Conservation (phyloP, 164 flowering plant genomes). For the Stephania cephalantha region DNA sequence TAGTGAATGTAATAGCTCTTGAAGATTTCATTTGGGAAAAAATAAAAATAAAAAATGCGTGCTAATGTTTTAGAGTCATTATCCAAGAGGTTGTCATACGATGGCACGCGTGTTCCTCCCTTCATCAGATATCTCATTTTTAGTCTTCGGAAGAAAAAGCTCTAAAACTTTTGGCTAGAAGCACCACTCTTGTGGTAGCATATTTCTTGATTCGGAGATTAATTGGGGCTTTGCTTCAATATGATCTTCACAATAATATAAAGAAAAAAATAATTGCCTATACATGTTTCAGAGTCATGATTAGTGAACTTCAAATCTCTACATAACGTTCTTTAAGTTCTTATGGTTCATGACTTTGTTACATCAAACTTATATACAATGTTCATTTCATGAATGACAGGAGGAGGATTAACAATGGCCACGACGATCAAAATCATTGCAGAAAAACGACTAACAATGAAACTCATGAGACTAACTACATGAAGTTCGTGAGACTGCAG, state of each 20-base stretch:
- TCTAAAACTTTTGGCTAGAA: too few relatives aligned
- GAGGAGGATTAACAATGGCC: background rate
- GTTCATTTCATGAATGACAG: constrained; percentile 10
- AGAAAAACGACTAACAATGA: background rate
- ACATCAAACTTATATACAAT: background rate
- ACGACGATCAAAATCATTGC: background rate
- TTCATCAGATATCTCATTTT: too few relatives aligned
- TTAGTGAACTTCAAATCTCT: background rate
- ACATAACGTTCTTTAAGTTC: background rate
- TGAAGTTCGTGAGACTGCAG: background rate
- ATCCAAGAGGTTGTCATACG: too few relatives aligned
- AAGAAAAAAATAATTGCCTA: background rate
- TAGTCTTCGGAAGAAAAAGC: too few relatives aligned
- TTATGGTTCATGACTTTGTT: background rate
- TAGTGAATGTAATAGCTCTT: too few relatives aligned
- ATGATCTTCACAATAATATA: too few relatives aligned
- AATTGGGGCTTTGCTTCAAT: background rate
- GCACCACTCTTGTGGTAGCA: background rate
- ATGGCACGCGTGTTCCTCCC: too few relatives aligned
- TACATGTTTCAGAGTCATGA: background rate
- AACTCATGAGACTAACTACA: background rate
- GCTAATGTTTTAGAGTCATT: too few relatives aligned
- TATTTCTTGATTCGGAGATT: background rate
- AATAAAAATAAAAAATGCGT: too few relatives aligned
- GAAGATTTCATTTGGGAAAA: too few relatives aligned